Evolutionary conservation across 2,329 filamentous ascomycete species (phyloP).

Genomic region (Scedosporium aurantiacum): DNA sequence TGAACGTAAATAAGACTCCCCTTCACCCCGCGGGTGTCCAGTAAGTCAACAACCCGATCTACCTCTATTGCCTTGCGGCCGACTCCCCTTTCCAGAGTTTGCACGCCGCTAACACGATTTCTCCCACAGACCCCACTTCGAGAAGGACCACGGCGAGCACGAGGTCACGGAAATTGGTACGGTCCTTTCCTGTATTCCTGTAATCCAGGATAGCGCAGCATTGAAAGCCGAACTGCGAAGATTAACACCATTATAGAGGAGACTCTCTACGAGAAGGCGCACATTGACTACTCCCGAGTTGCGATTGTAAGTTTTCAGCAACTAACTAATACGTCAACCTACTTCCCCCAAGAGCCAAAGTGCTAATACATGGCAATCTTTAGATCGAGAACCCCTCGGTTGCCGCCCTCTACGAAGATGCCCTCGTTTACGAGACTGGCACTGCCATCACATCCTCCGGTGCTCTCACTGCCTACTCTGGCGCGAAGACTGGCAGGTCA

Average conservation of each 20-base stretch:
- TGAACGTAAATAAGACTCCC: slow-evolving; percentile 75
- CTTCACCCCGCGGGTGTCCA: slow-evolving; percentile 84
- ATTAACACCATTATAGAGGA: slow-evolving; percentile 46
- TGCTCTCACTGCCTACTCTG: slow-evolving; percentile 93
- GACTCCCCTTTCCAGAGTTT: background rate
- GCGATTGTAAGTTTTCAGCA: slow-evolving; percentile 63
- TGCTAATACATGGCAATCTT: slow-evolving; percentile 12
- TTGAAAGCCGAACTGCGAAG: slow-evolving; percentile 10
- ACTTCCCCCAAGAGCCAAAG: slow-evolving; percentile 1
- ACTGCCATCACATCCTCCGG: slow-evolving; percentile 94
- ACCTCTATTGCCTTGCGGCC: slow-evolving; percentile 6
- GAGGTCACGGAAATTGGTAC: slow-evolving; percentile 86
- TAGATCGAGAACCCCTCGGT: slow-evolving; percentile 86
- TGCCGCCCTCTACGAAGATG: slow-evolving; percentile 95
- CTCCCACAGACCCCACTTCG: background rate
- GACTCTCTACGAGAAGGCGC: slow-evolving; percentile 91
- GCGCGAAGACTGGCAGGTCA: slow-evolving; percentile 94
- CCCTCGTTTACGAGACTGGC: slow-evolving; percentile 86
- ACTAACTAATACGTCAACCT: background rate
- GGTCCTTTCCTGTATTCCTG: slow-evolving; percentile 12
- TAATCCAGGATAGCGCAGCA: slow-evolving; percentile 1
- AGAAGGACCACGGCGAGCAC: slow-evolving; percentile 52
- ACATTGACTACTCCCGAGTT: slow-evolving; percentile 98
- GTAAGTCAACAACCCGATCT: slow-evolving; percentile 47
- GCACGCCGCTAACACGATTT: background rate